phyloP scores from a whole-genome alignment of 208 protist species.

The Leishmania braziliensis region DNA sequence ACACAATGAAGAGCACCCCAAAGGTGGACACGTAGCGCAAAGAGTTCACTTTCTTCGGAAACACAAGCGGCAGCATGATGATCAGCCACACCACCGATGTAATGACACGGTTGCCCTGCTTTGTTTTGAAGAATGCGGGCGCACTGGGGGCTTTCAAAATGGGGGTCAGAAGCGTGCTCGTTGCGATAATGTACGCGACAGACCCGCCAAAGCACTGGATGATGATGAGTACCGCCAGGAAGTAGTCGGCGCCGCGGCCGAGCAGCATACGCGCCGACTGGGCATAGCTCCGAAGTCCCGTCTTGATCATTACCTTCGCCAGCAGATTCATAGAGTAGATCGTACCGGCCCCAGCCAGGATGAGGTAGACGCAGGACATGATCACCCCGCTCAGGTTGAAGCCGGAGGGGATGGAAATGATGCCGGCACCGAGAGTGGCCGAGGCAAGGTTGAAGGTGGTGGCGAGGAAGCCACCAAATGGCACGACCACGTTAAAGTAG shows the following conservation, averaged over 20 bases:
- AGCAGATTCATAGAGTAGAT: slow-evolving; percentile 69
- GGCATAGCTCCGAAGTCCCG: slow-evolving; percentile 42
- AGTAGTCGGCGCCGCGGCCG: slow-evolving; percentile 53
- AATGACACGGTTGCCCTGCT: slow-evolving; percentile 50
- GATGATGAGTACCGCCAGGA: slow-evolving; percentile 51
- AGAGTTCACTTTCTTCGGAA: slow-evolving; percentile 68
- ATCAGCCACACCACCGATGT: slow-evolving; percentile 49
- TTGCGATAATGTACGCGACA: slow-evolving; percentile 63
- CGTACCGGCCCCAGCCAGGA: slow-evolving; percentile 38
- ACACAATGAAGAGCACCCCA: slow-evolving; percentile 62
- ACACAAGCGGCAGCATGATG: slow-evolving; percentile 62
- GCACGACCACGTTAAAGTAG: slow-evolving; percentile 42
- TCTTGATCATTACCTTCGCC: slow-evolving; percentile 38
- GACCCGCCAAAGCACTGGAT: slow-evolving; percentile 52
- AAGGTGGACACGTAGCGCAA: slow-evolving; percentile 69
- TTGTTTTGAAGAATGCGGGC: slow-evolving; percentile 38
- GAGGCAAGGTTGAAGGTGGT: slow-evolving; percentile 53
- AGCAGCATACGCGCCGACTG: slow-evolving; percentile 42
- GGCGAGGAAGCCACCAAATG: slow-evolving; percentile 48
- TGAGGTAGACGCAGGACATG: slow-evolving; percentile 49
- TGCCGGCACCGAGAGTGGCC: slow-evolving; percentile 64
- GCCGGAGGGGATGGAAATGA: slow-evolving; percentile 55
- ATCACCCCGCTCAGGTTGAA: slow-evolving; percentile 59
- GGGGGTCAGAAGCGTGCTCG: slow-evolving; percentile 46
- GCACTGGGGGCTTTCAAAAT: slow-evolving; percentile 30